These are phyloP conservation scores for Lithohypha guttulata DNA, from an alignment of 2,329 filamentous ascomycete genomes.

Conservation along the genomic window DNA sequence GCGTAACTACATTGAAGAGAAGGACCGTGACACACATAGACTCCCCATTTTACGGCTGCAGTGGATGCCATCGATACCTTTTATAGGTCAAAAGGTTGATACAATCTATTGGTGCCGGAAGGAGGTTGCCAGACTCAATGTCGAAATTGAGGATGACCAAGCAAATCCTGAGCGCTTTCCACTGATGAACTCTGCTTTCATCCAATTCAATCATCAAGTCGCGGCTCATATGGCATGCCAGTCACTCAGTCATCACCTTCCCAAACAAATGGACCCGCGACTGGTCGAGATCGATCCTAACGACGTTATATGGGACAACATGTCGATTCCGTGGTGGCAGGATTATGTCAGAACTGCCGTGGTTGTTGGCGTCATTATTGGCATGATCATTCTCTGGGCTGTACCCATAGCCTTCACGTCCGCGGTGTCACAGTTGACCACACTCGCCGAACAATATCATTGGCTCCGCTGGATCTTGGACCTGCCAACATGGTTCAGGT, in stretches of 20 bases:
- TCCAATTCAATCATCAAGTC: slow-evolving; percentile 96
- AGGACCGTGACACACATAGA: slow-evolving; percentile 75
- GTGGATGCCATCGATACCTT: slow-evolving; percentile 70
- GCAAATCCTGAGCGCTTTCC: slow-evolving; percentile 75
- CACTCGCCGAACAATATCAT: slow-evolving; percentile 51
- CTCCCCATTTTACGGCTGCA: slow-evolving; percentile 50
- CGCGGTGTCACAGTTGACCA: slow-evolving; percentile 64
- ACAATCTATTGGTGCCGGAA: slow-evolving; percentile 85
- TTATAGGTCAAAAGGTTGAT: slow-evolving; percentile 83
- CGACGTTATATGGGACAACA: slow-evolving; percentile 94
- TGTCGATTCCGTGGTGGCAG: slow-evolving; percentile 92
- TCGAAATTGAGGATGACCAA: slow-evolving; percentile 88
- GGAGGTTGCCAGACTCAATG: slow-evolving; percentile 74
- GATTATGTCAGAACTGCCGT: slow-evolving; percentile 61
- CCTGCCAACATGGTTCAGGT: slow-evolving; percentile 51
- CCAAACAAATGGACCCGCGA: slow-evolving; percentile 84
- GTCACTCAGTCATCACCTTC: slow-evolving; percentile 77
- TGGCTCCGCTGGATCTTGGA: slow-evolving; percentile 63
- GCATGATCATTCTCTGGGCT: slow-evolving; percentile 79
- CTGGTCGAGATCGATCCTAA: slow-evolving; percentile 87
- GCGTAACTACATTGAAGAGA: slow-evolving; percentile 70
- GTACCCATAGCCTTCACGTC: slow-evolving; percentile 84
- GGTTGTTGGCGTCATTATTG: slow-evolving; percentile 55
- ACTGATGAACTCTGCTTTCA: slow-evolving; percentile 90
- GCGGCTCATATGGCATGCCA: slow-evolving; percentile 98